These are phyloP conservation scores for Piper betle DNA, from an alignment of 164 flowering plant species.

Conservation along the genomic window DNA sequence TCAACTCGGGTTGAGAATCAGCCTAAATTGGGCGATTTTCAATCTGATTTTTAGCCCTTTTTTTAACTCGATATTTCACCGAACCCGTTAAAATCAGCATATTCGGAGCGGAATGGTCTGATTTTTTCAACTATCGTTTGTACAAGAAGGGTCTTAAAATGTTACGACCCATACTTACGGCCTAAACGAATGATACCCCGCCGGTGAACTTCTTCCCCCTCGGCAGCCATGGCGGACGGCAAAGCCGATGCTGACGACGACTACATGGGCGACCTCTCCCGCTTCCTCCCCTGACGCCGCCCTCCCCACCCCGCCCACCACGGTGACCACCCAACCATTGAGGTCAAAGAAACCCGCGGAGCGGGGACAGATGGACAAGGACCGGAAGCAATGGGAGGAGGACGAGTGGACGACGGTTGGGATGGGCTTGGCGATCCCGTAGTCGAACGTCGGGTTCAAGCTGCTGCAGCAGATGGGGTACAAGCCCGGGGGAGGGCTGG, in stretches of 20 bases:
- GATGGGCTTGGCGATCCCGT: slow-evolving; percentile 53
- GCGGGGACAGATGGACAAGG: slow-evolving; percentile 38
- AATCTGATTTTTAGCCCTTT: too few species aligned
- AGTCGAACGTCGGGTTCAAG: slow-evolving; percentile 82
- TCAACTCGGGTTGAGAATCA: too few species aligned
- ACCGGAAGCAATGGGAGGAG: slow-evolving; percentile 53
- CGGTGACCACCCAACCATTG: slow-evolving; percentile 13
- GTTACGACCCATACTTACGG: too few species aligned
- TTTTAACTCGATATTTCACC: too few species aligned
- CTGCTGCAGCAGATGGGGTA: slow-evolving; percentile 90
- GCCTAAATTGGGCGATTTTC: too few species aligned
- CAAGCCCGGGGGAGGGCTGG: slow-evolving; percentile 67
- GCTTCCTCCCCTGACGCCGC: slow-evolving; percentile 51
- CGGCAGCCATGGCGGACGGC: neutral
- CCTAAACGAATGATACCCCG: too few species aligned
- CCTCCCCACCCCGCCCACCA: slow-evolving; percentile 16
- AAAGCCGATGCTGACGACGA: slow-evolving; percentile 32
- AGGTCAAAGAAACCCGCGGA: slow-evolving; percentile 39
- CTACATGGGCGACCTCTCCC: slow-evolving; percentile 84
- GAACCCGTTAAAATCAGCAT: too few species aligned
- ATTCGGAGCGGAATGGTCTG: too few species aligned
- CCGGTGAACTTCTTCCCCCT: too few species aligned
- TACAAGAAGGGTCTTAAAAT: too few species aligned
- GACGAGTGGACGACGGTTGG: slow-evolving; percentile 58
- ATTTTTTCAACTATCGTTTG: too few species aligned